Percentiles rank a stretch among this genome's conserved stretches.
Evolutionary conservation across 768 basidiomycete species (phyloP).

Genomic region (Suillus placidus): DNA sequence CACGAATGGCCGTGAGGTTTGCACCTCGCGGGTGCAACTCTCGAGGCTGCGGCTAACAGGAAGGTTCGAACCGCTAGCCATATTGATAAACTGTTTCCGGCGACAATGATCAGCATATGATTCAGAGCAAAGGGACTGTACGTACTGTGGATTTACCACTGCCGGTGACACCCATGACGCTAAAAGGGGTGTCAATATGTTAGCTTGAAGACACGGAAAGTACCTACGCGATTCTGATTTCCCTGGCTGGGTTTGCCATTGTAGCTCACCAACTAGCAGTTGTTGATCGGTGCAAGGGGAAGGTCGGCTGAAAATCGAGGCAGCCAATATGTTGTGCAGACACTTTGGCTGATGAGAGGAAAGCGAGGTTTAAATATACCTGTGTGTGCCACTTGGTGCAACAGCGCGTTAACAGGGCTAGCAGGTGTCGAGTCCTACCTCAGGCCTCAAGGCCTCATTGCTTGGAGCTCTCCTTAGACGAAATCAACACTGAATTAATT

Average conservation of each 20-base stretch:
- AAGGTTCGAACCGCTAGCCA: constrained; percentile 44
- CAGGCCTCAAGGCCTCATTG: too few relatives aligned
- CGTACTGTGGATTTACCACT: constrained; percentile 40
- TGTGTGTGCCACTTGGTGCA: constrained; percentile 6
- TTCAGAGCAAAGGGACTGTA: neutral
- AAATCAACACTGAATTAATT: neutral
- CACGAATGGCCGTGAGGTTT: constrained; percentile 40
- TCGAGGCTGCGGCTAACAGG: constrained; percentile 41
- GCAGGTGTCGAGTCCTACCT: too few relatives aligned
- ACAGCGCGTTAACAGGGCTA: neutral
- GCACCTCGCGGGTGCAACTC: constrained; percentile 48
- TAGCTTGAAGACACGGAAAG: neutral
- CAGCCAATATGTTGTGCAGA: neutral
- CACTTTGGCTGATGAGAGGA: neutral
- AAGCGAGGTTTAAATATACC: constrained; percentile 3
- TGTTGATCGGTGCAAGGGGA: neutral
- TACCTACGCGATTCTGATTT: constrained; percentile 37
- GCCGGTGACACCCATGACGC: constrained; percentile 38
- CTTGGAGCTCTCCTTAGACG: neutral
- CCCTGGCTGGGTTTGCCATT: constrained; percentile 31
- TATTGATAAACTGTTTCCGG: constrained; percentile 47
- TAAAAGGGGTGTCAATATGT: constrained; percentile 9
- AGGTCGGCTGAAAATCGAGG: neutral
- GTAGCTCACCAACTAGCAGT: neutral
- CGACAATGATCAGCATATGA: neutral